Evolutionary conservation across 441 rosid species (phyloP).

Genomic region (Eruca vesicaria): DNA sequence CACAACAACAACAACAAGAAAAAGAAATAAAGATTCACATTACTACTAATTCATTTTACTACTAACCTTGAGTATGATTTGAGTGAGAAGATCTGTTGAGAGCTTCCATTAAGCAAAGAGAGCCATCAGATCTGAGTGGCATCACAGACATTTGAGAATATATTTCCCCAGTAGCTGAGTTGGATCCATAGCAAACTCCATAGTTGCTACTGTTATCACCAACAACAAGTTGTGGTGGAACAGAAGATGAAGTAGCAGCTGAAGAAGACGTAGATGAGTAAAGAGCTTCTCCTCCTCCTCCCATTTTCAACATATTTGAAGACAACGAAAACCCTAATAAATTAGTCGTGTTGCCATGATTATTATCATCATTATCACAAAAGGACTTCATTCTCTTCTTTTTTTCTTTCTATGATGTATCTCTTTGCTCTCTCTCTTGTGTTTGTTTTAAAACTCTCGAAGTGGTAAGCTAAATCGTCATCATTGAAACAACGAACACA

Average conservation of each 20-base stretch:
- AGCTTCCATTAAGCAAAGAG: constrained; percentile 94
- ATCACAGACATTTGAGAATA: constrained; percentile 65
- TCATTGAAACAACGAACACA: constrained; percentile 52
- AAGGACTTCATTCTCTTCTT: constrained; percentile 60
- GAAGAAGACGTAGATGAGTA: constrained; percentile 33
- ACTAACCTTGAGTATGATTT: constrained; percentile 35
- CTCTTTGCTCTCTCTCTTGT: background rate
- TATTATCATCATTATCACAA: constrained; percentile 50
- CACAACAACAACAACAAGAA: constrained; percentile 9
- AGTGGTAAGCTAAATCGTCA: constrained; percentile 46
- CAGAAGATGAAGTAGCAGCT: constrained; percentile 34
- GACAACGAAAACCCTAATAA: constrained; percentile 86
- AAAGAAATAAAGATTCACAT: background rate
- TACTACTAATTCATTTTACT: constrained; percentile 1
- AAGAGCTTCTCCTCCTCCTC: constrained; percentile 30
- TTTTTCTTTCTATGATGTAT: constrained; percentile 24
- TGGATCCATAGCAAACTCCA: constrained; percentile 54
- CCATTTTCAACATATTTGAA: constrained; percentile 73
- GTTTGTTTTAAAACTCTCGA: constrained; percentile 2
- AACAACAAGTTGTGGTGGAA: constrained; percentile 27
- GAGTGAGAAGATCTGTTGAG: constrained; percentile 57
- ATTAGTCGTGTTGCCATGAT: constrained; percentile 41
- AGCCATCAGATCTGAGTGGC: constrained; percentile 97
- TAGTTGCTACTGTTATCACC: constrained; percentile 41
- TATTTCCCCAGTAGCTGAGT: constrained; percentile 37